These are phyloP conservation scores for Eucalyptus coolabah DNA, from an alignment of 345 rosid genomes.

Conservation along the genomic window DNA sequence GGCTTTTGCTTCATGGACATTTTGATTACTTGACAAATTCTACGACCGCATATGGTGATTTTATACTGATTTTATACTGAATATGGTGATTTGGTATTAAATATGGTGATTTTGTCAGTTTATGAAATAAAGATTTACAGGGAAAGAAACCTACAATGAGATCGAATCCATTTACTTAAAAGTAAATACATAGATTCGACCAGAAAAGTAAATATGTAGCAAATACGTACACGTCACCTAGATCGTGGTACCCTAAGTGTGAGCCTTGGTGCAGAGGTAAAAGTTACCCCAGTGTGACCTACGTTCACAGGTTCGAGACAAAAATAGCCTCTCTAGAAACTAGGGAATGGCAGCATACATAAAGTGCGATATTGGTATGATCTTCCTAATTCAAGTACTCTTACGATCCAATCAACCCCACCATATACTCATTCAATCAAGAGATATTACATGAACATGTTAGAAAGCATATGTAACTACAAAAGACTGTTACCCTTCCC, in stretches of 20 bases:
- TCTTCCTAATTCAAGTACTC: neutral
- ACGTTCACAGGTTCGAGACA: fast-evolving
- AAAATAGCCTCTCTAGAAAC: neutral
- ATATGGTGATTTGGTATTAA: neutral
- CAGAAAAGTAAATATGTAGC: neutral
- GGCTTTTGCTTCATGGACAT: neutral
- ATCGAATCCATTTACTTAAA: neutral
- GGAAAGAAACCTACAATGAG: neutral
- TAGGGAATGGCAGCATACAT: neutral
- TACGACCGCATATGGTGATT: fast-evolving
- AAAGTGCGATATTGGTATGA: neutral
- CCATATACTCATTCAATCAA: neutral
- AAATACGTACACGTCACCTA: neutral
- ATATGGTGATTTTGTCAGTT: neutral
- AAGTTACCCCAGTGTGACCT: neutral
- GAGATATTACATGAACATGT: neutral
- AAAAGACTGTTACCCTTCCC: neutral
- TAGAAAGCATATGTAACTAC: neutral
- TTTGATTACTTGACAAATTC: neutral
- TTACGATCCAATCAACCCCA: neutral
- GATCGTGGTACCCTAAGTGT: fast-evolving
- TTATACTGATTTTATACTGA: neutral
- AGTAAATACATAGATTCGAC: neutral
- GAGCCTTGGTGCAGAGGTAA: too few species aligned
- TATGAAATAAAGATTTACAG: neutral